phyloP scores from a whole-genome alignment of 148 eudicot species.

The Chenopodium quinoa region DNA sequence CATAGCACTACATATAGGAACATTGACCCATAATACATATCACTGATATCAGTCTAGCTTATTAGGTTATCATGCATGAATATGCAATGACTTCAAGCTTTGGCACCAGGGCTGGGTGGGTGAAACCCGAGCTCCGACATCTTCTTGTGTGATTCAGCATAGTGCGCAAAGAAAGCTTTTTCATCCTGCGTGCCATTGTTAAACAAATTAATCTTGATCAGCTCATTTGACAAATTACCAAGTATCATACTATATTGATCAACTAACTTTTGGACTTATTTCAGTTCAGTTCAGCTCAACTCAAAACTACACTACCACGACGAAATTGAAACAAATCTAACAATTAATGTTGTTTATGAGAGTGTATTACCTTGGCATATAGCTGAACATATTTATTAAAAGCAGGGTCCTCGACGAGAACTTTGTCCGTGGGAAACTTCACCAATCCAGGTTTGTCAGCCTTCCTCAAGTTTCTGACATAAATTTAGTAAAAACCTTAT shows the following conservation, averaged over 20 bases:
- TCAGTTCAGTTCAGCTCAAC: too few relatives aligned
- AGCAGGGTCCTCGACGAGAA: constrained; percentile 52
- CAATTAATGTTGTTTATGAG: too few relatives aligned
- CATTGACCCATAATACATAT: neutral
- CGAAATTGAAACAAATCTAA: too few relatives aligned
- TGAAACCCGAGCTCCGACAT: constrained; percentile 75
- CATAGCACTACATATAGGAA: neutral
- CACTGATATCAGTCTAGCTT: neutral
- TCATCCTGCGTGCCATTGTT: constrained; percentile 51
- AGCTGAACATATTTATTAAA: constrained; percentile 56
- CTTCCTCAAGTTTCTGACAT: constrained; percentile 62
- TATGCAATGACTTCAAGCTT: neutral
- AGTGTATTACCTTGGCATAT: constrained; percentile 58
- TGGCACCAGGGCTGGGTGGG: constrained; percentile 26
- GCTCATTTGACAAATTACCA: neutral
- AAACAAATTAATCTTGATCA: neutral
- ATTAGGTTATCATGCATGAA: neutral
- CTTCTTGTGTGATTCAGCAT: constrained; percentile 87
- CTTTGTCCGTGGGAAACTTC: constrained; percentile 76
- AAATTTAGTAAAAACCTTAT: neutral
- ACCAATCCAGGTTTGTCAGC: constrained; percentile 54
- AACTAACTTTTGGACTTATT: too few relatives aligned
- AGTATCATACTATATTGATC: neutral
- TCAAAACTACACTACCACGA: too few relatives aligned
- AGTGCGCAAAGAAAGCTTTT: constrained; percentile 68